Percentiles rank a stretch among this genome's conserved stretches.
phyloP scores from a whole-genome alignment of 1,139 yeast species.

The Magnusiomyces suaveolens region DNA sequence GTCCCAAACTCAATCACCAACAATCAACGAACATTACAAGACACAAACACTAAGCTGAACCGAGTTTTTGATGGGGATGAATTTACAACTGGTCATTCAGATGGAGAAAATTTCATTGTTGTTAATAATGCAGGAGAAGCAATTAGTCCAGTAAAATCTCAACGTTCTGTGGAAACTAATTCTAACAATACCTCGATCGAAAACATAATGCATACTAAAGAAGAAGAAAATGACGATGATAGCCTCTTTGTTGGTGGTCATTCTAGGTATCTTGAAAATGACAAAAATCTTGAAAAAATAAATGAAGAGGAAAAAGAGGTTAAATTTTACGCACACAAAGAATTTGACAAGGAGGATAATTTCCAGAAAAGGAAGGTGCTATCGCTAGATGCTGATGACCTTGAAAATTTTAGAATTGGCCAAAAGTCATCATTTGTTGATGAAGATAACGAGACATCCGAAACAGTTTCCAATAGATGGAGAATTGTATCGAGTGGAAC shows the following conservation, averaged over 20 bases:
- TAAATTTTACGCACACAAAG: not conserved
- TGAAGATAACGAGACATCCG: not conserved
- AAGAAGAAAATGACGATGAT: not conserved
- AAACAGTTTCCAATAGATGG: no score
- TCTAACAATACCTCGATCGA: no score
- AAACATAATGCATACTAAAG: no score
- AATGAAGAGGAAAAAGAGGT: not conserved
- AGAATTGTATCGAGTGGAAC: not conserved
- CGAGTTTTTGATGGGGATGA: no score
- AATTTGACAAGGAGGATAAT: no score
- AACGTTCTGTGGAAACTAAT: not conserved
- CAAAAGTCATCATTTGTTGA: not conserved
- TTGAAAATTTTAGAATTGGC: not conserved
- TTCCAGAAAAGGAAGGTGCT: no score
- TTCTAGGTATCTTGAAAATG: not conserved
- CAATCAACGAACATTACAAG: not conserved
- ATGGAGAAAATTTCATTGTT: not conserved
- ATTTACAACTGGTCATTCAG: not conserved
- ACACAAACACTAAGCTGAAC: no score
- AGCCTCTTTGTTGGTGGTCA: not conserved
- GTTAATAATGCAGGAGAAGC: not conserved
- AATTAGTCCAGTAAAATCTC: not conserved
- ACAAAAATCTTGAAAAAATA: not conserved
- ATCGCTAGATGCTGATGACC: not conserved
- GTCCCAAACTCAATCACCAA: not conserved